A percentile compares a stretch with the other conserved stretches of the same genome.
phyloP scores from a whole-genome alignment of 495 filamentous ascomycete genomes.

The Chlorociboria aeruginascens region DNA sequence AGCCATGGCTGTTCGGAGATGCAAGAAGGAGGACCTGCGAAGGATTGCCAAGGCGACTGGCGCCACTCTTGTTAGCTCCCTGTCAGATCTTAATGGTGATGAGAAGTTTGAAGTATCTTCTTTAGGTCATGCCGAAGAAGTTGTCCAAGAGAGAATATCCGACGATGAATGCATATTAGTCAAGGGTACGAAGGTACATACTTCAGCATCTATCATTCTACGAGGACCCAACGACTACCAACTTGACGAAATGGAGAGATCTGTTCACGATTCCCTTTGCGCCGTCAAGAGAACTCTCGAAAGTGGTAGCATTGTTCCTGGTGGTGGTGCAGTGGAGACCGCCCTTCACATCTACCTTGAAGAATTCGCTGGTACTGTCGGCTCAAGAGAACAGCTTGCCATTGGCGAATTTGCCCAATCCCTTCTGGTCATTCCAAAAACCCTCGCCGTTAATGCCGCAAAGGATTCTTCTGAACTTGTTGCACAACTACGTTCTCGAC shows the following conservation, averaged over 20 bases:
- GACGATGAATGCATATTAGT: conserved; percentile 98
- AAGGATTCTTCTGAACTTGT: conserved; percentile 93
- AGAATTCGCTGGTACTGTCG: conserved; percentile 97
- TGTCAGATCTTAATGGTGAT: conserved; percentile 95
- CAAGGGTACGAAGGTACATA: conserved; percentile 88
- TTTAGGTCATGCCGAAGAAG: conserved; percentile 86
- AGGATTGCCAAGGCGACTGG: conserved; percentile 94
- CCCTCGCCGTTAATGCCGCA: conserved; percentile 90
- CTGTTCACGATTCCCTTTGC: conserved; percentile 90
- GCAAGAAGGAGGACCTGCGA: conserved; percentile 97
- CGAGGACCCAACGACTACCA: conserved; percentile 93
- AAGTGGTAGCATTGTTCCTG: conserved; percentile 92
- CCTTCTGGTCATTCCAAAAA: conserved; percentile 91
- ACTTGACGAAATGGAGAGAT: conserved; percentile 98
- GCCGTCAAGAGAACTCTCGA: conserved; percentile 96
- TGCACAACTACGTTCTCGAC: conserved; percentile 86
- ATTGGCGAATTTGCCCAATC: conserved; percentile 96
- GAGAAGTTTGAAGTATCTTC: conserved; percentile 88
- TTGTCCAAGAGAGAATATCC: conserved; percentile 91
- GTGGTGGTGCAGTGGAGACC: conserved; percentile 95
- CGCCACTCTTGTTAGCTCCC: conserved; percentile 78
- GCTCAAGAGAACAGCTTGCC: conserved; percentile 92
- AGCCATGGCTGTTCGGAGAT: conserved; percentile 90
- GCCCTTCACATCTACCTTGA: conserved; percentile 98
- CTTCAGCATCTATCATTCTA: conserved; percentile 91